Evolutionary conservation across 257 asterid species (phyloP).

Genomic region (Perilla frutescens): DNA sequence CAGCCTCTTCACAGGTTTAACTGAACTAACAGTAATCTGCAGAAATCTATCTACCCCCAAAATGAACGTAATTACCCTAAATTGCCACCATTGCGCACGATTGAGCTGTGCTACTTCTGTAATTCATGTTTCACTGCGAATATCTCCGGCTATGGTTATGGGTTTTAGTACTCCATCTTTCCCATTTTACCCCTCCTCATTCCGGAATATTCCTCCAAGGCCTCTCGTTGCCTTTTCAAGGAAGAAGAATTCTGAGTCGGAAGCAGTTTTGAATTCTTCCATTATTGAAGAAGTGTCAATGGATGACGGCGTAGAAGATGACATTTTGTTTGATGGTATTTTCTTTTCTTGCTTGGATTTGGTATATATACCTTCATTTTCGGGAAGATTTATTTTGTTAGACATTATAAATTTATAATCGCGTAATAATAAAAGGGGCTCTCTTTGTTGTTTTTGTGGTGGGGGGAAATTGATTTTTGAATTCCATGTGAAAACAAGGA

Average conservation of each 20-base stretch:
- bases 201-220: constrained; percentile 24
- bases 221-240: constrained; percentile 44
- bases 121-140: constrained; percentile 33
- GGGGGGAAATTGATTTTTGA: neutral
- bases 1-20: constrained; percentile 23
- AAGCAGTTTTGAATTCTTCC: constrained; percentile 55
- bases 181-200: constrained; percentile 41
- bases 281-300: constrained; percentile 48
- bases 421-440: neutral
- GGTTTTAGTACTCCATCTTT: constrained; percentile 17
- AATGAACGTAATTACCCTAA: constrained; percentile 43
- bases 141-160: constrained; percentile 25
- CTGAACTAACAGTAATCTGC: constrained; percentile 31
- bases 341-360: too few relatives aligned
- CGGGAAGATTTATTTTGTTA: neutral
- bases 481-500: neutral
- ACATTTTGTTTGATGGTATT: constrained; percentile 52
- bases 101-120: constrained; percentile 6
- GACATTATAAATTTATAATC: neutral
- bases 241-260: constrained; percentile 50
- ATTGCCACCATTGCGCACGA: constrained; percentile 27
- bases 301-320: constrained; percentile 54
- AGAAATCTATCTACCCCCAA: neutral
- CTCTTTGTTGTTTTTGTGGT: neutral
- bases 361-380: neutral